These are phyloP conservation scores for Leccinum subtestaceum DNA, from an alignment of 768 basidiomycete genomes.

Conservation along the genomic window DNA sequence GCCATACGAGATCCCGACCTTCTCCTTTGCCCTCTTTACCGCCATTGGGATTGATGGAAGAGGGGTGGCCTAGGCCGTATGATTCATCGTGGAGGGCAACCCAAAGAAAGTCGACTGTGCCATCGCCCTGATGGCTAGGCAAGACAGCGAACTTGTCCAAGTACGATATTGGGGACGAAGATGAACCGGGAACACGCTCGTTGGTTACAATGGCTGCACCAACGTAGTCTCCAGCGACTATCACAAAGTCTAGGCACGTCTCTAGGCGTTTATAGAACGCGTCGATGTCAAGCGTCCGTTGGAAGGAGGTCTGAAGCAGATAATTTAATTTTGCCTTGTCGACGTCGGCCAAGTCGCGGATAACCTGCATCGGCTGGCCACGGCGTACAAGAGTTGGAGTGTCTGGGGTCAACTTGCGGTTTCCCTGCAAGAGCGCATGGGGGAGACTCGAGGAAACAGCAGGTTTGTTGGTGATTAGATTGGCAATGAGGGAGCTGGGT, in stretches of 20 bases:
- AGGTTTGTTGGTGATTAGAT: conserved; percentile 97
- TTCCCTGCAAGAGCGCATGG: conserved; percentile 86
- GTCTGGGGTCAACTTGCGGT: conserved; percentile 79
- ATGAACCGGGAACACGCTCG: conserved; percentile 39
- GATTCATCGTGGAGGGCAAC: conserved; percentile 98
- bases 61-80: conserved; percentile 91
- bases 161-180: conserved; percentile 66
- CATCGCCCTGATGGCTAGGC: conserved; percentile 93
- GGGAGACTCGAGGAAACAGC: conserved; percentile 94
- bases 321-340: conserved; percentile 71
- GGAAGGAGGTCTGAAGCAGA: conserved; percentile 89
- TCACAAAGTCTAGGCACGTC: conserved; percentile 79
- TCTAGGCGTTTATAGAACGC: conserved; percentile 81
- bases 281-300: conserved; percentile 62
- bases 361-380: conserved; percentile 82
- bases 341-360: conserved; percentile 66
- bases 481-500: conserved; percentile 91
- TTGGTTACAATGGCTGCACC: conserved; percentile 93
- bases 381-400: conserved; percentile 92
- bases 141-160: conserved; percentile 98
- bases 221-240: conserved; percentile 92
- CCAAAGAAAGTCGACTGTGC: conserved; percentile 99
- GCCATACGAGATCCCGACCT: conserved; percentile 96
- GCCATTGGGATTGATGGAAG: conserved; percentile 93
- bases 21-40: conserved; percentile 86